Base-by-base conservation (phyloP, 169 alveolate species). In the Plasmodium billcollinsi region DNA sequence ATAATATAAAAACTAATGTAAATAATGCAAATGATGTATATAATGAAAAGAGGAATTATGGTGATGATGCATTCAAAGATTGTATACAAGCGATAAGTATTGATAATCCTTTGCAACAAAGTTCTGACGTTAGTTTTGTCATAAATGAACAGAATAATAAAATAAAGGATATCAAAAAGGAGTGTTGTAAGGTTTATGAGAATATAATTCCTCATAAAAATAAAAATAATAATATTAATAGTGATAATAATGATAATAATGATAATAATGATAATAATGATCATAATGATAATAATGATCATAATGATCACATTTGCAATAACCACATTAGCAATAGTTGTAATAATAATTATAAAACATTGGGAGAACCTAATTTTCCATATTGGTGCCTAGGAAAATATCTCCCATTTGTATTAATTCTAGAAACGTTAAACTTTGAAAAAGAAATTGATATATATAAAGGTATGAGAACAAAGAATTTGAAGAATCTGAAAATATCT, bases 311-410 rank as follows among this genome's bases (percentile, higher is more conserved):
- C 11, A 12, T 18, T 20, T 3, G 4, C 5, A 66, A 66, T 29
- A 33, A 3, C 15, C 18, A 20, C 0, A 0, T 18, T 2, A 43
- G 9, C 3, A 4, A n/a, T 2, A 45, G 24, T 18, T 39, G 26
- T 39, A 52, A 66, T 49, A 4, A n/a, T 45, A 33, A 39, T 67
- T 33, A n/a, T 7, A 67, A 56, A 11, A 29, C 2, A 39, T 18
- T n/a, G 7, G 14, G 2, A 6, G 24, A 20, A 11, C 7, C 26
- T n/a, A 21, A 67, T 21, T 78, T 15, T 45, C 89, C 89, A 26
- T 78, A 50, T 45, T 78, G 89, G 89, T 78, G 89, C 9, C 43
- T 56, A 4, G 89, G 89, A 58, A 78, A 78, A 43, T 78, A 78
- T 58, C 45, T 78, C 6, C 89, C 89, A 2, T 20, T 78, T 49